A percentile compares a stretch with the other conserved stretches of the same genome.
phyloP scores from a whole-genome alignment of 1,139 yeast genomes.

The Blastobotrys aristatus region DNA sequence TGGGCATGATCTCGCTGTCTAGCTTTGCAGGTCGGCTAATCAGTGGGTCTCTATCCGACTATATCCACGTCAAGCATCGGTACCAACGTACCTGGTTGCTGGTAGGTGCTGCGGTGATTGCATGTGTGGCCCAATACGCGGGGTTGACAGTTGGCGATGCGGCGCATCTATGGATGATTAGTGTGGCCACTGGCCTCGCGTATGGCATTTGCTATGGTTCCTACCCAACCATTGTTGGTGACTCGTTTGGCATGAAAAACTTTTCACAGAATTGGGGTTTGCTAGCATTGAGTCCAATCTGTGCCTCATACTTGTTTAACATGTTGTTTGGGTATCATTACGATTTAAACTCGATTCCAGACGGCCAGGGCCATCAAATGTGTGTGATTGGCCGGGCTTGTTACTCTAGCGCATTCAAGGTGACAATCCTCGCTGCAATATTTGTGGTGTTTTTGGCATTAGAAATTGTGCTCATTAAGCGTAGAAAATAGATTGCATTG shows the following conservation, averaged over 20 bases:
- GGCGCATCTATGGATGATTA: slow-evolving; percentile 45
- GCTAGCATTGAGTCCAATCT: slow-evolving; percentile 40
- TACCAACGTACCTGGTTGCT: slow-evolving; percentile 67
- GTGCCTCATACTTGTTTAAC: slow-evolving; percentile 36
- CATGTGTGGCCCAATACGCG: slow-evolving; percentile 37
- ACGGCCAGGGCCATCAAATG: slow-evolving; percentile 20
- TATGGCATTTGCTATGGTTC: slow-evolving; percentile 80
- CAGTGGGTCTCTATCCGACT: slow-evolving; percentile 66
- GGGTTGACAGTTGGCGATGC: slow-evolving; percentile 34
- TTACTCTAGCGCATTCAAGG: slow-evolving; percentile 22
- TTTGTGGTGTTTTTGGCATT: slow-evolving; percentile 16
- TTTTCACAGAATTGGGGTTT: slow-evolving; percentile 83
- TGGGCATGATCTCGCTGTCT: slow-evolving; percentile 60
- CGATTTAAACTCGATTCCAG: slow-evolving; percentile 29
- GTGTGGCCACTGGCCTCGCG: slow-evolving; percentile 62
- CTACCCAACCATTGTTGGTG: slow-evolving; percentile 75
- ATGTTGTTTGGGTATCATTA: slow-evolving; percentile 37
- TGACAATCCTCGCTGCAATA: slow-evolving; percentile 23
- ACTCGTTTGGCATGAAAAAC: slow-evolving; percentile 63
- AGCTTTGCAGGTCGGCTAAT: slow-evolving; percentile 64
- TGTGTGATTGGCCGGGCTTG: slow-evolving; percentile 24
- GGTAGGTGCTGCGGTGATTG: slow-evolving; percentile 40
- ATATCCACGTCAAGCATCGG: slow-evolving; percentile 46
- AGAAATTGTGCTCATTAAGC: slow-evolving; percentile 8
- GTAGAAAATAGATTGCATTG: not conserved